These are phyloP conservation scores for Fusarium succisae DNA, from an alignment of 2,329 filamentous ascomycete species.

Conservation along the genomic window DNA sequence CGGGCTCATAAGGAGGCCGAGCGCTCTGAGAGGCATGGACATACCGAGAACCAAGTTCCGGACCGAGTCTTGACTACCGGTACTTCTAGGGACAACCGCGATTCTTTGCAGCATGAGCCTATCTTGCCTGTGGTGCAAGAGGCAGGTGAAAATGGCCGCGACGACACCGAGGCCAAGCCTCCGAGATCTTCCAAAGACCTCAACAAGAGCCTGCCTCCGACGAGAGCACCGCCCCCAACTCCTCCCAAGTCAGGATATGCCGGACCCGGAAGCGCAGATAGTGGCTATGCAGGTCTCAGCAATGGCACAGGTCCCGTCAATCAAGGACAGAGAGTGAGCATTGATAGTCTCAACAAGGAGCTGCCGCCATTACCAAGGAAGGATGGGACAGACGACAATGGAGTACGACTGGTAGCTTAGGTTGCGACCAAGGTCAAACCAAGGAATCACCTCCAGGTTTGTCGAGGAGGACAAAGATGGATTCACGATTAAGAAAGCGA, in stretches of 20 bases:
- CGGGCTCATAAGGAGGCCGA: constrained; percentile 52
- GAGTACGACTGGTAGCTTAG: constrained; percentile 48
- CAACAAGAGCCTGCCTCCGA: constrained; percentile 53
- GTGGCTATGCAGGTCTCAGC: constrained; percentile 55
- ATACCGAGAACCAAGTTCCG: constrained; percentile 62
- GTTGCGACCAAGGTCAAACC: constrained; percentile 33
- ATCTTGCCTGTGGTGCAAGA: constrained; percentile 88
- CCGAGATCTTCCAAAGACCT: constrained; percentile 54
- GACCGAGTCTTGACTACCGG: constrained; percentile 65
- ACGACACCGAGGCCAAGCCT: constrained; percentile 54
- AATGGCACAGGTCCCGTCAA: constrained; percentile 46
- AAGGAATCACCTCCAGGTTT: constrained; percentile 16
- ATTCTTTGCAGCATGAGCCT: constrained; percentile 65
- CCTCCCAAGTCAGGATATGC: constrained; percentile 45
- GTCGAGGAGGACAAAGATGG: constrained; percentile 26
- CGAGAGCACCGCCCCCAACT: constrained; percentile 51
- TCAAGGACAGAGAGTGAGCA: constrained; percentile 54
- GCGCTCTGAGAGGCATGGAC: constrained; percentile 47
- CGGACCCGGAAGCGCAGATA: constrained; percentile 60
- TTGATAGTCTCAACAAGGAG: constrained; percentile 68
- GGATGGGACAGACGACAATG: constrained; percentile 41
- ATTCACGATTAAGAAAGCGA: constrained; percentile 40
- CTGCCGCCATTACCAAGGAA: constrained; percentile 64
- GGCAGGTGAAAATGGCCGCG: constrained; percentile 70
- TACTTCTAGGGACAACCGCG: constrained; percentile 54